Evolutionary conservation across 164 flowering plant species (phyloP).

Genomic region (Aristolochia fimbriata): DNA sequence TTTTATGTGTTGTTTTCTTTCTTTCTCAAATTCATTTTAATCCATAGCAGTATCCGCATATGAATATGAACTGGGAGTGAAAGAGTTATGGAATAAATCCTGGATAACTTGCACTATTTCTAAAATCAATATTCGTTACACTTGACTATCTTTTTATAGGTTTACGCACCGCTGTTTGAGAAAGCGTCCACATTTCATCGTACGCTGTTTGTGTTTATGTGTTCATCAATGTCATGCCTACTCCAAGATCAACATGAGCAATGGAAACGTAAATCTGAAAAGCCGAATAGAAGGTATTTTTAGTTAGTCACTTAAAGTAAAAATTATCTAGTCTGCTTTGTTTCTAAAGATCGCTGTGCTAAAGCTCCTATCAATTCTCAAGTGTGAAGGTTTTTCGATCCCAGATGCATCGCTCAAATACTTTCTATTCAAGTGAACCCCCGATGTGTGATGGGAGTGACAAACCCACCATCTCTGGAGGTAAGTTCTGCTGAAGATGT

Average conservation of each 20-base stretch:
- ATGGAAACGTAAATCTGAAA: constrained; percentile 50
- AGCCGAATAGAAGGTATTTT: constrained; percentile 54
- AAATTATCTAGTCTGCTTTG: background rate
- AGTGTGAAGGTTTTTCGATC: constrained; percentile 94
- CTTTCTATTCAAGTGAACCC: constrained; percentile 63
- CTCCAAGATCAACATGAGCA: constrained; percentile 77
- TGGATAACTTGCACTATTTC: no score
- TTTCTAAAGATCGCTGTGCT: background rate
- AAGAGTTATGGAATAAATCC: no score
- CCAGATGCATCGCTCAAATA: constrained; percentile 60
- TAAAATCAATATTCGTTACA: no score
- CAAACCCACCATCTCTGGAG: constrained; percentile 45
- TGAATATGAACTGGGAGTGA: no score
- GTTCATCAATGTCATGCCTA: constrained; percentile 78
- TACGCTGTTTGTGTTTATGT: constrained; percentile 71
- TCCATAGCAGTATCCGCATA: no score
- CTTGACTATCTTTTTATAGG: constrained; percentile 22
- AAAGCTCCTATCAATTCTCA: constrained; percentile 14
- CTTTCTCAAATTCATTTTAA: no score
- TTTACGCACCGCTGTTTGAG: constrained; percentile 62
- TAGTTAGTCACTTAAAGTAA: background rate
- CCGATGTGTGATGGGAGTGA: constrained; percentile 46
- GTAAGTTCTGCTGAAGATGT: constrained; percentile 20
- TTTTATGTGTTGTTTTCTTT: no score
- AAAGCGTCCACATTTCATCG: constrained; percentile 74